Percentiles rank a stretch among this genome's conserved stretches.
These are phyloP conservation scores for Phragmites australis DNA, from an alignment of 176 grass and related monocot species.

Conservation along the genomic window DNA sequence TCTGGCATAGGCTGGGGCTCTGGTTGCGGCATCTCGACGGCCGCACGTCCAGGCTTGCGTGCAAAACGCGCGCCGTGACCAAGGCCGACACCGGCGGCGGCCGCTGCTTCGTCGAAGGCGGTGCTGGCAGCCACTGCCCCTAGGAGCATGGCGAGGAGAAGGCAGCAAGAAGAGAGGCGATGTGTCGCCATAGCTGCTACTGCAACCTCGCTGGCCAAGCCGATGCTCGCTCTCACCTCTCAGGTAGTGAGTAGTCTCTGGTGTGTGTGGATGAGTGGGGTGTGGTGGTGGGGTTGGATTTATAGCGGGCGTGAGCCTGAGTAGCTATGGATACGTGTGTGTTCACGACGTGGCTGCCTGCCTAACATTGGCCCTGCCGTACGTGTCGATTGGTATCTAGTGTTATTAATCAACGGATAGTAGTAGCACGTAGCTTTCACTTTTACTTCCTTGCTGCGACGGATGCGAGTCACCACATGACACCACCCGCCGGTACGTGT, in stretches of 20 bases:
- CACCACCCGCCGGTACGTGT: no score
- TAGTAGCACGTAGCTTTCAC: background rate
- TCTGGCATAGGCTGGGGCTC: background rate
- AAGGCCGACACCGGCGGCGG: constrained; percentile 6
- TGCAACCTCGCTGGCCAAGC: background rate
- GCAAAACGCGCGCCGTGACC: background rate
- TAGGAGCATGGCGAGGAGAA: constrained; percentile 7
- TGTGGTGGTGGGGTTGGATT: background rate
- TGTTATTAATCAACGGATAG: background rate
- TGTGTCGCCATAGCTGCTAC: constrained; percentile 14
- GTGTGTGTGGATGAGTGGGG: background rate
- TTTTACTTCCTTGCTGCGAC: background rate
- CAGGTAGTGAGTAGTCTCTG: background rate
- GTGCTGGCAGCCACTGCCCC: background rate
- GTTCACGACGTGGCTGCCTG: background rate
- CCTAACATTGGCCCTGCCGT: background rate
- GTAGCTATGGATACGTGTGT: background rate
- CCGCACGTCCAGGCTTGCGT: background rate
- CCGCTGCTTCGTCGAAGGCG: background rate
- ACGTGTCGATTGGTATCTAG: background rate
- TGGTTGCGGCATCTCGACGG: background rate
- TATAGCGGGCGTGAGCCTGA: background rate
- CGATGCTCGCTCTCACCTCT: background rate
- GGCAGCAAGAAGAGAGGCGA: background rate
- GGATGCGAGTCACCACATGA: no score